Percentiles rank a stretch among this genome's conserved stretches.
Conservation (phyloP, 2,329 filamentous ascomycete genomes). For the Fusarium temperatum region DNA sequence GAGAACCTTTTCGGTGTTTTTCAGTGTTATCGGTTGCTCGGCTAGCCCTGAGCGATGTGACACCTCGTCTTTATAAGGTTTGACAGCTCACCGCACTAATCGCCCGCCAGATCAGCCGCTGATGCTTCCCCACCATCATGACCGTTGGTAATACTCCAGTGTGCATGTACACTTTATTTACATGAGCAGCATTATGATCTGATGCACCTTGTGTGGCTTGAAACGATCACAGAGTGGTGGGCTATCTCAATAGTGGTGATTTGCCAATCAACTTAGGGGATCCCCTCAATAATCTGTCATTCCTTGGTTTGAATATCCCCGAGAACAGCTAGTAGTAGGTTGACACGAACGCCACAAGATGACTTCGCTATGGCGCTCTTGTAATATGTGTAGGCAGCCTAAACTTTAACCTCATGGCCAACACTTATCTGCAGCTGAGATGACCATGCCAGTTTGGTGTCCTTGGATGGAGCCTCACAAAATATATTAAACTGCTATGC, state of each 20-base stretch:
- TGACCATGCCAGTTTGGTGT: neutral
- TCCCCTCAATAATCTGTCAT: neutral
- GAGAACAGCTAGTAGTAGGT: rapidly evolving
- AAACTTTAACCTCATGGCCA: neutral
- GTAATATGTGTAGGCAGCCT: neutral
- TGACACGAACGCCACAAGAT: neutral
- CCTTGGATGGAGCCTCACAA: rapidly evolving
- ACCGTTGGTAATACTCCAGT: too few species aligned
- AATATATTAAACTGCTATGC: rapidly evolving
- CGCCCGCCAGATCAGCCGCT: neutral
- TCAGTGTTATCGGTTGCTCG: rapidly evolving
- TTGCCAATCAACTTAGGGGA: too few species aligned
- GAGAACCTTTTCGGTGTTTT: neutral
- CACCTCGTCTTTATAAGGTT: neutral
- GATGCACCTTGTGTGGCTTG: neutral
- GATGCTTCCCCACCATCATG: neutral
- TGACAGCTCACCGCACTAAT: neutral
- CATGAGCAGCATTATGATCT: neutral
- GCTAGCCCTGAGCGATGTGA: neutral
- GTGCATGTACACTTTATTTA: too few species aligned
- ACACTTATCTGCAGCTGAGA: rapidly evolving
- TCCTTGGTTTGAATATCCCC: neutral
- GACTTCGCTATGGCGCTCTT: rapidly evolving
- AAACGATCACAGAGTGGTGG: too few species aligned
- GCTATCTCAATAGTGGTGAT: neutral